Evolutionary conservation across 2,329 filamentous ascomycete species (phyloP), one percentile per base, ranked within the genome.

Genomic region (Fusarium zealandicum): DNA sequence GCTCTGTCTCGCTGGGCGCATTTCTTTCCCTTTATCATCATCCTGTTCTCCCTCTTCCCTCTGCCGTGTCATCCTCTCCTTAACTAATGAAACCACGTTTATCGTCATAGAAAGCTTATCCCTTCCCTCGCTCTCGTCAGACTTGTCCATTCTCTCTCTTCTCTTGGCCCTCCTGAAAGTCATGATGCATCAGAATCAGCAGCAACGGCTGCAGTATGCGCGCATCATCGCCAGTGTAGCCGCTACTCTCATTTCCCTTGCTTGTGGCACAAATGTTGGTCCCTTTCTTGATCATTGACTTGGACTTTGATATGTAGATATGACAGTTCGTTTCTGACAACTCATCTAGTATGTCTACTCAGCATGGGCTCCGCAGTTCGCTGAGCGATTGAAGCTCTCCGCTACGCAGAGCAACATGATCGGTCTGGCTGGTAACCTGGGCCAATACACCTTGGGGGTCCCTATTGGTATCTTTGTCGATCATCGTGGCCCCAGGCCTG

Each of bases 291-390:
- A 17, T 9, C 38, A 35, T 32, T 4, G 28, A 10, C 17, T 25
- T 30, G 43, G 38, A 36, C 18, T 35, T 40, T 47, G 13, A 30
- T 22, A 9, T 25, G 7, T 32, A 12, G 35, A 47, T 14, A 20
- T 7, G 37, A 32, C 42, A 39, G n/a, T 32, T 27, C 16, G 31
- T 8, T 41, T 41, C 48, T 55, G 59, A 65, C 51, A 40, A 45
- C 39, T 27, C 42, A 14, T 45, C 42, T 70, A 97, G 92, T 98
- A 99, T 84, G 93, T 93, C 70, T 99, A 97, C 76, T 97, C 92
- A 49, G 93, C 93, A 75, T 99, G 95, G 93, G 92, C 91, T 12
- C 95, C 95, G 16, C 93, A 97, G 75, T 97, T 97, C 71, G 92
- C 93, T 42, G 88, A 96, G 69, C 87, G 85, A 65, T 81, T 99